Conservation (phyloP, 140 eudicot species). For the Oenanthe javanica region DNA sequence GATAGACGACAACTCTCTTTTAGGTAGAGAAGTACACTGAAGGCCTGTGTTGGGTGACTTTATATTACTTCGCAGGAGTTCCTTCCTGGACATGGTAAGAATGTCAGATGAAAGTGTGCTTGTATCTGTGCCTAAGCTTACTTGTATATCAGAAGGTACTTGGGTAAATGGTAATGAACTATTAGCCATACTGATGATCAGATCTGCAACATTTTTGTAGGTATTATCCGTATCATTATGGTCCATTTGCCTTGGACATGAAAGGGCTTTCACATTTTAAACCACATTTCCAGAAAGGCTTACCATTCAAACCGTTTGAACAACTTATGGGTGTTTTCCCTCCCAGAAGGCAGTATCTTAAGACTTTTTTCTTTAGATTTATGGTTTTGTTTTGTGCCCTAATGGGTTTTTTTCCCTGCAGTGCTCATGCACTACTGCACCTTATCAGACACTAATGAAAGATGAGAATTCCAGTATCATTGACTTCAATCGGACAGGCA, state of each 20-base stretch:
- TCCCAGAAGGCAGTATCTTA: conserved; percentile 37
- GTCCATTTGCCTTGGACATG: conserved; percentile 58
- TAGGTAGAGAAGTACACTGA: conserved; percentile 50
- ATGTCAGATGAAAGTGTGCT: background rate
- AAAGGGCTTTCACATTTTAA: conserved; percentile 42
- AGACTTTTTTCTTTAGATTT: background rate
- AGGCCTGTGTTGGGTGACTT: conserved; percentile 68
- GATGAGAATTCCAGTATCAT: conserved; percentile 32
- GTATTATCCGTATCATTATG: conserved; percentile 58
- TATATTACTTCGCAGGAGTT: conserved; percentile 54
- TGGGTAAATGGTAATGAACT: background rate
- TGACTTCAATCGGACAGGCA: conserved; percentile 47
- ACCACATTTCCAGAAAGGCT: conserved; percentile 36
- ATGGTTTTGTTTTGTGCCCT: background rate
- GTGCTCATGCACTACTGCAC: conserved; percentile 49
- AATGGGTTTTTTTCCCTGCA: background rate
- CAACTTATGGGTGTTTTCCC: conserved; percentile 77
- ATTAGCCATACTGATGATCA: background rate
- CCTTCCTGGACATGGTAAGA: conserved; percentile 73
- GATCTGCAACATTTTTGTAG: conserved; percentile 11
- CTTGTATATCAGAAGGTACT: background rate
- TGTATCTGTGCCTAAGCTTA: background rate
- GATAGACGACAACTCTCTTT: background rate
- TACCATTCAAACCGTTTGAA: conserved; percentile 53
- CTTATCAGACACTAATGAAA: conserved; percentile 37